These are phyloP conservation scores for Trichoderma harzianum DNA, from an alignment of 2,329 filamentous ascomycete genomes.

Conservation along the genomic window DNA sequence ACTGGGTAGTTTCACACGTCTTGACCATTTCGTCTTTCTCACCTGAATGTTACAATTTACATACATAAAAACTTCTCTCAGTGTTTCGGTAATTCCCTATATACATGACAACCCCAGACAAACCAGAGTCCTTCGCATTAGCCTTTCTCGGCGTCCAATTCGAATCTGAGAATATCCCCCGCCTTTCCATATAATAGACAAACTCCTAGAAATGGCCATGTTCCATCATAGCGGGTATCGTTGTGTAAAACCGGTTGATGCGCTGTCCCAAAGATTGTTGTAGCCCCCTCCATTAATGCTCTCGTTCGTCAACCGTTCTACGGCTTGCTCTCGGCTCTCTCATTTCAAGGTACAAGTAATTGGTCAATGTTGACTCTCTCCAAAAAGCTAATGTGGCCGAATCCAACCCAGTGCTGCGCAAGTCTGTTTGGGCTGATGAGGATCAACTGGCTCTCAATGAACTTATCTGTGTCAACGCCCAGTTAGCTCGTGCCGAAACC, in stretches of 20 bases:
- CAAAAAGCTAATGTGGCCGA: constrained; percentile 59
- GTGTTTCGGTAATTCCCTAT: neutral
- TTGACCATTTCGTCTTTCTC: neutral
- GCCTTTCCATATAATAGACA: neutral
- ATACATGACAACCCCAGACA: neutral
- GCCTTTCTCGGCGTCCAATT: neutral
- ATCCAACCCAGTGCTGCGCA: constrained; percentile 76
- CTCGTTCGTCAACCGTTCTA: neutral
- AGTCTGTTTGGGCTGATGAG: constrained; percentile 73
- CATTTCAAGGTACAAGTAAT: constrained; percentile 36
- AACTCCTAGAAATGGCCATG: constrained; percentile 1
- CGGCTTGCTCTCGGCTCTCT: neutral
- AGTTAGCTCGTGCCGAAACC: neutral
- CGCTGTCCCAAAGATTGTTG: neutral
- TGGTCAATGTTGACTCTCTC: constrained; percentile 57
- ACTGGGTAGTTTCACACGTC: neutral
- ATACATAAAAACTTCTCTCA: neutral
- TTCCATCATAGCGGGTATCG: constrained; percentile 13
- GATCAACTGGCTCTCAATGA: constrained; percentile 71
- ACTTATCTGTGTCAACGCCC: constrained; percentile 56
- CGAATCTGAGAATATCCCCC: neutral
- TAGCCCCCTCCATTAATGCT: neutral
- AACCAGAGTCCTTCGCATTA: neutral
- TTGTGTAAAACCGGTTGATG: neutral
- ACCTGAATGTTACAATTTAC: neutral